A percentile compares a stretch with the other conserved stretches of the same genome.
phyloP scores from a whole-genome alignment of 441 rosid species.

The Adansonia gregorii region DNA sequence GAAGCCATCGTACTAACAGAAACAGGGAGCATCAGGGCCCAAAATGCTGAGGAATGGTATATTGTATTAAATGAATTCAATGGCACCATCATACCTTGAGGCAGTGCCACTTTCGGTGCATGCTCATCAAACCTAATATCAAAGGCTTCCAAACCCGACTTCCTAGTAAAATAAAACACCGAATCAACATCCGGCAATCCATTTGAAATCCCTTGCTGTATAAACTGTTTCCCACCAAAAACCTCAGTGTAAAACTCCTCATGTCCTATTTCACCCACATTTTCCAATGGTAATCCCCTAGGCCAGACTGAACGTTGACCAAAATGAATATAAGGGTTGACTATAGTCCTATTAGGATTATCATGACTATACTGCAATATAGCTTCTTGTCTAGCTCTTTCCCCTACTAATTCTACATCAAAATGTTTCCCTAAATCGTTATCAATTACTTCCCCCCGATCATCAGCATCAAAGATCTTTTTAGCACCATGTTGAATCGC shows the following conservation, averaged over 20 bases:
- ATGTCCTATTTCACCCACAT: constrained; percentile 8
- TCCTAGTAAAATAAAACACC: constrained; percentile 5
- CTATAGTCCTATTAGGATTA: constrained; percentile 1
- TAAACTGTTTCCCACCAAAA: not conserved
- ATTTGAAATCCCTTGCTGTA: constrained; percentile 14
- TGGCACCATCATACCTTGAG: constrained; percentile 13
- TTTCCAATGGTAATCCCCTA: not conserved
- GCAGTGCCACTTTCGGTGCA: constrained; percentile 5
- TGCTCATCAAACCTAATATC: constrained; percentile 1
- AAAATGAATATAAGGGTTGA: constrained; percentile 5
- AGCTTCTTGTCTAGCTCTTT: constrained; percentile 10
- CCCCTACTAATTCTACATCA: constrained; percentile 9
- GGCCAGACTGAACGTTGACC: constrained; percentile 6
- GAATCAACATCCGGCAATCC: constrained; percentile 14
- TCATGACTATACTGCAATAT: constrained; percentile 11
- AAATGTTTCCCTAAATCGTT: constrained; percentile 9
- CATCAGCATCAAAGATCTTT: constrained; percentile 8
- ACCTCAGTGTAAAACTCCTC: constrained; percentile 16
- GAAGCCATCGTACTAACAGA: constrained; percentile 14
- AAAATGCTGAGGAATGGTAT: constrained; percentile 8
- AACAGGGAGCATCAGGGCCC: constrained; percentile 12
- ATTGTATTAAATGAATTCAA: constrained; percentile 12
- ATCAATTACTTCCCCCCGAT: constrained; percentile 8
- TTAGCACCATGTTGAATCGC: constrained; percentile 12
- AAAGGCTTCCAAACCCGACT: not conserved